Percentiles rank a stretch among this genome's conserved stretches.
phyloP scores from a whole-genome alignment of 2,329 filamentous ascomycete genomes.

The Fusarium sp. region DNA sequence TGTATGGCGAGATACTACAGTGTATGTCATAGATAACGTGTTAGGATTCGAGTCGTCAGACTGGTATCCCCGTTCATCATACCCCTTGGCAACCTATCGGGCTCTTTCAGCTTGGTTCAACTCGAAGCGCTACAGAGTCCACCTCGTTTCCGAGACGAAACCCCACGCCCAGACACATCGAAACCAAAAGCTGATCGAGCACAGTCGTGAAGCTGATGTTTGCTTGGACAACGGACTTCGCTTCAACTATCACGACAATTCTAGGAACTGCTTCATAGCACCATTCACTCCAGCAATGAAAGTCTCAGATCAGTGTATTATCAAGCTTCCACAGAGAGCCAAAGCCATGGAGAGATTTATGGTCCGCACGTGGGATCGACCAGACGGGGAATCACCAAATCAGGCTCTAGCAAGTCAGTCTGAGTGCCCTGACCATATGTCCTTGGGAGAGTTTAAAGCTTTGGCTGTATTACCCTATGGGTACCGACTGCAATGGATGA shows the following conservation, averaged over 20 bases:
- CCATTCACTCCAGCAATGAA: neutral
- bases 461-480: constrained; percentile 34
- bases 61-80: neutral
- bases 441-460: constrained; percentile 66
- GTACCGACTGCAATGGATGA: constrained; percentile 40
- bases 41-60: constrained; percentile 45
- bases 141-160: constrained; percentile 41
- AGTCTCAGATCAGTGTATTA: constrained; percentile 27
- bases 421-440: constrained; percentile 62
- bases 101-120: constrained; percentile 11
- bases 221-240: constrained; percentile 45
- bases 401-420: constrained; percentile 63
- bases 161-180: constrained; percentile 35
- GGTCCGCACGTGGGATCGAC: neutral
- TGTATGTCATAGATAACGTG: constrained; percentile 57
- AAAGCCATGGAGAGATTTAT: constrained; percentile 34
- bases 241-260: constrained; percentile 37
- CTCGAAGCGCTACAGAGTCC: constrained; percentile 2
- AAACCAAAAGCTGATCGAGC: neutral
- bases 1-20: constrained; percentile 64
- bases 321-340: constrained; percentile 26
- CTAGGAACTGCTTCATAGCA: neutral
- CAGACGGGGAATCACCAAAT: constrained; percentile 58
- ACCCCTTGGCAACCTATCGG: constrained; percentile 24
- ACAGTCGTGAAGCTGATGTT: constrained; percentile 25